Evolutionary conservation across 148 eudicot genomes (phyloP).

Genomic region (Chenopodium suecicum): DNA sequence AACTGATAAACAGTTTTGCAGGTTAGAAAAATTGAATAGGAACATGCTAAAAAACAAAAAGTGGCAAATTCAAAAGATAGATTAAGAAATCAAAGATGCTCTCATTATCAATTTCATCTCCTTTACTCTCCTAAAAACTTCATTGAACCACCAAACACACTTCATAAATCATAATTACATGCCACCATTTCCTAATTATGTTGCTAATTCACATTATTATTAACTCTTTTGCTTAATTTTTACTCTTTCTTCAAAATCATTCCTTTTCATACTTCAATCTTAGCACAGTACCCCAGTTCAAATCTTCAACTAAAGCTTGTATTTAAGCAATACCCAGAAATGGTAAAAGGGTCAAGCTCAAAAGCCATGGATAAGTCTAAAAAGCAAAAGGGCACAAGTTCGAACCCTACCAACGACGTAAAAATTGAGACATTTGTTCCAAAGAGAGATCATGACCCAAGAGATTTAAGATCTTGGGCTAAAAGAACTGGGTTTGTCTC

Average conservation of each 20-base stretch:
- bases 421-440: conserved; percentile 68
- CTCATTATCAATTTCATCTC: not conserved
- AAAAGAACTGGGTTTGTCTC: conserved; percentile 96
- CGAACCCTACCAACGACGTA: conserved; percentile 32
- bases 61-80: too few species aligned
- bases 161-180: conserved; percentile 19
- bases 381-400: conserved; percentile 34
- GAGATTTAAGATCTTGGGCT: conserved; percentile 91
- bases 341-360: conserved; percentile 79
- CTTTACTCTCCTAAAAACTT: not conserved
- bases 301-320: conserved; percentile 2
- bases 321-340: conserved; percentile 26
- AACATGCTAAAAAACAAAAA: too few species aligned
- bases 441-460: conserved; percentile 67
- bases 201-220: conserved; percentile 6
- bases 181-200: conserved; percentile 13
- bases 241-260: conserved; percentile 23
- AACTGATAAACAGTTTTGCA: too few species aligned
- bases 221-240: conserved; percentile 20
- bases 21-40: too few species aligned
- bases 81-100: too few species aligned
- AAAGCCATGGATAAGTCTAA: conserved; percentile 33
- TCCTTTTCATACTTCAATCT: not conserved
- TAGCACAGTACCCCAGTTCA: conserved; percentile 8
- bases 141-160: not conserved